Conservation (phyloP, 2,329 filamentous ascomycete genomes). For the Pseudonectria buxi region DNA sequence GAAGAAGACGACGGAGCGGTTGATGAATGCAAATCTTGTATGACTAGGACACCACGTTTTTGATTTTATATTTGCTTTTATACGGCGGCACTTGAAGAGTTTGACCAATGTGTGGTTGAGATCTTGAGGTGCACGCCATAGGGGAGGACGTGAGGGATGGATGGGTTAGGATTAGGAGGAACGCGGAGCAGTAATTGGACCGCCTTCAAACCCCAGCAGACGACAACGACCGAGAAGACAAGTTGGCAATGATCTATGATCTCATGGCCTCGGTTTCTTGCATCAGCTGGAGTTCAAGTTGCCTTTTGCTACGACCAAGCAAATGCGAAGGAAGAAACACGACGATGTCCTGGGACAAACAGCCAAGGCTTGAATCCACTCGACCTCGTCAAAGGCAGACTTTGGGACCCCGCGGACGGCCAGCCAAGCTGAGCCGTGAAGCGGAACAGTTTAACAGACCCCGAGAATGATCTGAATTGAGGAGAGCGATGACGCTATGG, state of each 20-base stretch:
- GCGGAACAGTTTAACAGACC: slow-evolving; percentile 16
- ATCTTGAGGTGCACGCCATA: background rate
- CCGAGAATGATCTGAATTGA: slow-evolving; percentile 23
- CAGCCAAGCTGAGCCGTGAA: slow-evolving; percentile 17
- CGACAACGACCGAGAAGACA: slow-evolving; percentile 6
- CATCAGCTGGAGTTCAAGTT: slow-evolving; percentile 23
- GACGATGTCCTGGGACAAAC: slow-evolving; percentile 18
- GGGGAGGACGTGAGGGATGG: background rate
- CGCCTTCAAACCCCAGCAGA: slow-evolving; percentile 18
- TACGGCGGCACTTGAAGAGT: slow-evolving; percentile 8
- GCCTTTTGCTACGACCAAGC: slow-evolving; percentile 17
- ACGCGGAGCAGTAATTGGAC: slow-evolving; percentile 19
- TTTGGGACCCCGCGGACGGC: slow-evolving; percentile 15
- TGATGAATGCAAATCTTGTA: slow-evolving; percentile 23
- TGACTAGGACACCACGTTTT: slow-evolving; percentile 23
- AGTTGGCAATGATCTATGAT: slow-evolving; percentile 12
- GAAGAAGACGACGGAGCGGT: slow-evolving; percentile 10
- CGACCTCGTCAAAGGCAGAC: slow-evolving; percentile 25
- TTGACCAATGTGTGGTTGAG: slow-evolving; percentile 4
- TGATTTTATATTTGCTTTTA: slow-evolving; percentile 16
- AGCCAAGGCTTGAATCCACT: slow-evolving; percentile 25
- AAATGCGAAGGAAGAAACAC: slow-evolving; percentile 12
- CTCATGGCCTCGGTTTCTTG: slow-evolving; percentile 14
- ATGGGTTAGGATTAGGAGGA: background rate
- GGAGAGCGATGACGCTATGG: slow-evolving; percentile 29